Percentiles rank a stretch among this genome's conserved stretches.
Evolutionary conservation across 306 rosid species (phyloP).

Genomic region (Benincasa hispida): DNA sequence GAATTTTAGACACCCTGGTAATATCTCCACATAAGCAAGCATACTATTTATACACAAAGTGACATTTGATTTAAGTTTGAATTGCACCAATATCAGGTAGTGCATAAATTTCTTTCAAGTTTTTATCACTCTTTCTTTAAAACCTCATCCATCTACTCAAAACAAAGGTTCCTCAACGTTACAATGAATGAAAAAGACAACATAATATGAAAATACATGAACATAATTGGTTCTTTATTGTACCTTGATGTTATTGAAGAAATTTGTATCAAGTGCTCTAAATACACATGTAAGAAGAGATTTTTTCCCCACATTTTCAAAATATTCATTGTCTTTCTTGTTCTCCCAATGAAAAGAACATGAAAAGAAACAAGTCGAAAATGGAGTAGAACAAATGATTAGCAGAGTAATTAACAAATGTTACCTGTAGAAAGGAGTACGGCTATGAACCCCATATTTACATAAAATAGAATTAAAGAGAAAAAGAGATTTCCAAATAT

Average conservation of each 20-base stretch:
- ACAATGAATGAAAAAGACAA: neutral
- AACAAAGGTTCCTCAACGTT: neutral
- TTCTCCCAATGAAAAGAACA: constrained; percentile 30
- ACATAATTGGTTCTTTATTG: neutral
- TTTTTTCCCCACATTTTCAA: neutral
- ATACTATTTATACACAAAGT: too few species aligned
- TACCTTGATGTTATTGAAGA: constrained; percentile 46
- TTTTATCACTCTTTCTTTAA: too few species aligned
- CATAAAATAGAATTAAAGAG: too few species aligned
- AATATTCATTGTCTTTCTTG: constrained; percentile 17
- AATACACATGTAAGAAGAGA: constrained; percentile 36
- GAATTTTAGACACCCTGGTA: too few species aligned
- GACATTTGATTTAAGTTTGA: too few species aligned
- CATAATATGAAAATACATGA: neutral
- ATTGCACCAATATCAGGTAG: too few species aligned
- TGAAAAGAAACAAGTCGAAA: neutral
- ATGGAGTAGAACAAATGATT: neutral
- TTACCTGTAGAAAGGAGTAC: neutral
- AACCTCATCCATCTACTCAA: constrained; percentile 37
- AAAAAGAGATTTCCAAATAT: too few species aligned
- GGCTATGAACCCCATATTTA: constrained; percentile 28
- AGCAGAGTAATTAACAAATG: neutral
- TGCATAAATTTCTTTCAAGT: too few species aligned
- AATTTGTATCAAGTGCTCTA: constrained; percentile 46
- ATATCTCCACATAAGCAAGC: too few species aligned